A percentile compares a stretch with the other conserved stretches of the same genome.
These are phyloP conservation scores for Penicillium canariense DNA, from an alignment of 495 filamentous ascomycete species.

Conservation along the genomic window DNA sequence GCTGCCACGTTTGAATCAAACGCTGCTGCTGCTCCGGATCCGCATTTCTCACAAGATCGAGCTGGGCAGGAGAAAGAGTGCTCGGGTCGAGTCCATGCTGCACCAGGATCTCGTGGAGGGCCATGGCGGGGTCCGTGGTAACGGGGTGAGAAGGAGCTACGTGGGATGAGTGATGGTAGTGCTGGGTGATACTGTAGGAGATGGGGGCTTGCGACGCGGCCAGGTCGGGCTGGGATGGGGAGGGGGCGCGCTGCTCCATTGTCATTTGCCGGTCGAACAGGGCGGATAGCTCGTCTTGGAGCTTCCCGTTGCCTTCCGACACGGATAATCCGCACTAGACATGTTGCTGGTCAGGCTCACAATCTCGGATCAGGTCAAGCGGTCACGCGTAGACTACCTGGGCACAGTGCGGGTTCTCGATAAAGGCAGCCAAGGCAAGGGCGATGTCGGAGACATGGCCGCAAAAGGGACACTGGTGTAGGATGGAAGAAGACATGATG, in stretches of 20 bases:
- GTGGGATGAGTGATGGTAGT: conserved; percentile 74
- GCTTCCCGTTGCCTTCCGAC: conserved; percentile 46
- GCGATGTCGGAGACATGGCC: conserved; percentile 36
- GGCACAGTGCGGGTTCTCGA: conserved; percentile 36
- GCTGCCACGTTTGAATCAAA: conserved; percentile 66
- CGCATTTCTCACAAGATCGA: conserved; percentile 60
- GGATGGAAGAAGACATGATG: conserved; percentile 34
- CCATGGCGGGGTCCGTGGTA: not conserved
- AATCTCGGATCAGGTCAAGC: not conserved
- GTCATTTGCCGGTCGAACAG: conserved; percentile 65
- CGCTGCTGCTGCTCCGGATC: conserved; percentile 55
- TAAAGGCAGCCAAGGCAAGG: conserved; percentile 29
- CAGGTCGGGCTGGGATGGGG: conserved; percentile 22
- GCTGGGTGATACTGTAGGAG: conserved; percentile 67
- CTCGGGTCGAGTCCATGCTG: conserved; percentile 54
- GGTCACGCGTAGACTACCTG: conserved; percentile 28
- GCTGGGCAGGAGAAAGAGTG: conserved; percentile 54
- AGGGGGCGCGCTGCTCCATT: conserved; percentile 19
- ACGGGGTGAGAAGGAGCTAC: conserved; percentile 20
- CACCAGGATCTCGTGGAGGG: conserved; percentile 34
- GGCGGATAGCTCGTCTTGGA: conserved; percentile 64
- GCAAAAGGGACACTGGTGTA: conserved; percentile 40
- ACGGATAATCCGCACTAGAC: conserved; percentile 39
- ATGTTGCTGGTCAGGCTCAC: conserved; percentile 13
- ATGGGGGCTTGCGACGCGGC: conserved; percentile 31